phyloP scores from a whole-genome alignment of 192 early-diverging fungal species.

The Chytriomyces sp. region DNA sequence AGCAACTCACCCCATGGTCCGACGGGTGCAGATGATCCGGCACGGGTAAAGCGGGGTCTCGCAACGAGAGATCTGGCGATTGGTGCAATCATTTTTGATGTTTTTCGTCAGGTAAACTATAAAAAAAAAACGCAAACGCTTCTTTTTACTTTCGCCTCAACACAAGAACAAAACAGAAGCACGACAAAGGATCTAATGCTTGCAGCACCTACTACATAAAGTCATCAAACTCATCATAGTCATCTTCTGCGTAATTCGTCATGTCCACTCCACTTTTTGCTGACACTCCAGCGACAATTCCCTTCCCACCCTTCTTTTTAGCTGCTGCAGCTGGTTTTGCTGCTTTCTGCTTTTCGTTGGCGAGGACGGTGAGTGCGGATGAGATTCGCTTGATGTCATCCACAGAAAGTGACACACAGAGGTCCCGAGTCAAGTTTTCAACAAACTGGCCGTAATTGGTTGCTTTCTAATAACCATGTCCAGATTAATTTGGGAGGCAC shows the following conservation, averaged over 20 bases:
- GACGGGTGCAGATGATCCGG: conserved; percentile 15
- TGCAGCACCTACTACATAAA: conserved; percentile 45
- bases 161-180: neutral
- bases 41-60: neutral
- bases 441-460: conserved; percentile 53
- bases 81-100: neutral
- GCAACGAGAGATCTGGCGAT: neutral
- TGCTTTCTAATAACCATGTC: conserved; percentile 29
- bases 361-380: conserved; percentile 53
- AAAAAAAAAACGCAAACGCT: conserved; percentile 10
- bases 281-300: conserved; percentile 40
- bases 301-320: conserved; percentile 38
- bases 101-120: conserved; percentile 14
- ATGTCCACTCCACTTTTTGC: conserved; percentile 35
- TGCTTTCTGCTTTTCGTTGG: conserved; percentile 62
- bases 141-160: neutral
- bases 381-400: conserved; percentile 56
- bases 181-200: neutral
- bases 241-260: conserved; percentile 18
- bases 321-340: conserved; percentile 42
- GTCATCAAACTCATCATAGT: conserved; percentile 50
- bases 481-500: too few relatives aligned
- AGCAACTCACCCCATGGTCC: conserved; percentile 32
- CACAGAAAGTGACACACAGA: conserved; percentile 49
- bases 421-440: conserved; percentile 50